Evolutionary conservation across 352 stramenopile species (phyloP).

Genomic region (Globisporangium apiculatum): DNA sequence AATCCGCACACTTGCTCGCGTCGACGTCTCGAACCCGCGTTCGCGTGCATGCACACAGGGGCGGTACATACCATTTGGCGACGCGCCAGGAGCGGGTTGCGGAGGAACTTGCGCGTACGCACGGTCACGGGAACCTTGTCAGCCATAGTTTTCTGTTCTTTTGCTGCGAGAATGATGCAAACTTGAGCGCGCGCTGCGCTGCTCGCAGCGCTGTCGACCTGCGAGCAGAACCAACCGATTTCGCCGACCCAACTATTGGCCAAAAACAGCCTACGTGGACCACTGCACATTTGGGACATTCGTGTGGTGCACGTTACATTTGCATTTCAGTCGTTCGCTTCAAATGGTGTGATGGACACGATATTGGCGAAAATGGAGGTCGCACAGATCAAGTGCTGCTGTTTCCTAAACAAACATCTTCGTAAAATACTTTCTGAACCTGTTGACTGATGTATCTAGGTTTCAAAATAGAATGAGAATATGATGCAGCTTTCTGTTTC

Average conservation of each 20-base stretch:
- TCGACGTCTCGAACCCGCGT: neutral
- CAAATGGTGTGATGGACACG: too few species aligned
- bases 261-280: neutral
- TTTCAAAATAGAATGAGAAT: too few species aligned
- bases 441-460: too few species aligned
- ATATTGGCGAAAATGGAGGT: too few species aligned
- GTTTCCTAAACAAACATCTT: too few species aligned
- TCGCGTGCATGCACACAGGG: neutral
- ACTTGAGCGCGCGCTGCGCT: slow-evolving; percentile 8
- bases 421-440: too few species aligned
- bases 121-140: slow-evolving; percentile 95
- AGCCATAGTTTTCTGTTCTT: slow-evolving; percentile 84
- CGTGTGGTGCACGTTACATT: neutral
- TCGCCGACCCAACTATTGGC: neutral
- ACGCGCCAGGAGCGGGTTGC: slow-evolving; percentile 95
- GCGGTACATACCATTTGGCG: slow-evolving; percentile 92
- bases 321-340: too few species aligned
- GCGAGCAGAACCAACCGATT: slow-evolving; percentile 78
- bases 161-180: slow-evolving; percentile 36
- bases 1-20: too few species aligned
- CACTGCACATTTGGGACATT: neutral
- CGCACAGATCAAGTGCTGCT: too few species aligned
- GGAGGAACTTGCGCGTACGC: slow-evolving; percentile 98
- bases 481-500: too few species aligned
- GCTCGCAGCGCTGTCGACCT: neutral